Evolutionary conservation across 129 eudicot species (phyloP).

Genomic region (Ambrosia trifida): DNA sequence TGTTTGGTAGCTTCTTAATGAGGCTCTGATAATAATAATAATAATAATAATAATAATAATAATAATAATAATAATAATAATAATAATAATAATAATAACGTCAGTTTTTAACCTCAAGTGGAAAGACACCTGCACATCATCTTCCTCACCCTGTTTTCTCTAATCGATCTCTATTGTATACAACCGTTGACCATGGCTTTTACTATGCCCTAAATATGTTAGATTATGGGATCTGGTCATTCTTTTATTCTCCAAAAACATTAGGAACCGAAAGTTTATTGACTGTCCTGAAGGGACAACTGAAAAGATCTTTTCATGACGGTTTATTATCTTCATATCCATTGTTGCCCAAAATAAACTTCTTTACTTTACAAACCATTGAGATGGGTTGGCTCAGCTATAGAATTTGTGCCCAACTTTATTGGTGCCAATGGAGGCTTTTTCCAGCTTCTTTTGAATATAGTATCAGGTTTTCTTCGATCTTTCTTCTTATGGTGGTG

Average conservation of each 20-base stretch:
- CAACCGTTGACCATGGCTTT: no score
- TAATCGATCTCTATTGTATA: no score
- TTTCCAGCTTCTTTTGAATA: constrained; percentile 24
- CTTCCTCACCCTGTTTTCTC: no score
- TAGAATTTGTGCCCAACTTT: constrained; percentile 52
- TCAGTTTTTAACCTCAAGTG: no score
- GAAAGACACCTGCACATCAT: no score
- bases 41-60: no score
- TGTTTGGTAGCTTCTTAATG: no score
- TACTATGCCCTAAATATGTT: constrained; percentile 51
- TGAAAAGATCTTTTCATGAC: constrained; percentile 33
- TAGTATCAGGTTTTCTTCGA: constrained; percentile 32
- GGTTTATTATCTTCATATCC: constrained; percentile 45
- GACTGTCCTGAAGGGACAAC: constrained; percentile 34
- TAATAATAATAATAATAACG: no score
- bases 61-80: no score
- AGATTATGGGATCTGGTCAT: constrained; percentile 34
- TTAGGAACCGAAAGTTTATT: constrained; percentile 40
- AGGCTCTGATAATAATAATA: no score
- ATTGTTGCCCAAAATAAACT: constrained; percentile 40
- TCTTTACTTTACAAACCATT: constrained; percentile 32
- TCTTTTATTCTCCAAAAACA: constrained; percentile 43
- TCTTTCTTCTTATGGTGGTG: no score
- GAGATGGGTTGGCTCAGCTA: constrained; percentile 39
- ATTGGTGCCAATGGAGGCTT: constrained; percentile 39